Percentiles rank a stretch among this genome's conserved stretches.
Conservation (phyloP, 2,329 filamentous ascomycete species). For the Beauveria sp. region DNA sequence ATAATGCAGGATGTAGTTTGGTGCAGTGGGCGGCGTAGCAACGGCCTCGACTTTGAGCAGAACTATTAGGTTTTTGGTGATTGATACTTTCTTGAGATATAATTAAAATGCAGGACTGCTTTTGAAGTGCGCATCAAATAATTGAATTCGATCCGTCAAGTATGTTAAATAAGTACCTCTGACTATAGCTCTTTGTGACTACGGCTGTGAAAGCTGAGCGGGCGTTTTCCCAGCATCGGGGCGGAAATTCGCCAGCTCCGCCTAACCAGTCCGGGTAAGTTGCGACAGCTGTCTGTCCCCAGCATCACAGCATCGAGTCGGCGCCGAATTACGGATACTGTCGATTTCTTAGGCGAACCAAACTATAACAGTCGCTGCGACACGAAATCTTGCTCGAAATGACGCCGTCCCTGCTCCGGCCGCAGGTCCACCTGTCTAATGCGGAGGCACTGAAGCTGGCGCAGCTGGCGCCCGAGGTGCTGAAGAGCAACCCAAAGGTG, state of each 20-base stretch:
- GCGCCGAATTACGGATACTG: not conserved
- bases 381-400: constrained; percentile 24
- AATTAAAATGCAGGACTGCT: too few species aligned
- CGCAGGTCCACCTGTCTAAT: constrained; percentile 49
- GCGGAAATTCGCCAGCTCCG: constrained; percentile 14
- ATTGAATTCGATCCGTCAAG: too few species aligned
- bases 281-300: constrained; percentile 3
- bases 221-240: not conserved
- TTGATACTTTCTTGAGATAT: too few species aligned
- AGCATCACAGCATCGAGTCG: not conserved
- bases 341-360: not conserved
- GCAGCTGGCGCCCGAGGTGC: constrained; percentile 52
- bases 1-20: not conserved
- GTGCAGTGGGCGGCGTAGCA: too few species aligned
- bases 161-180: not conserved
- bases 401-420: constrained; percentile 47
- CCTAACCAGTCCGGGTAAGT: not conserved
- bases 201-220: not conserved
- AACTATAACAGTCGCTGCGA: not conserved
- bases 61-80: not conserved
- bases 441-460: constrained; percentile 49
- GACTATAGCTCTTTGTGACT: not conserved
- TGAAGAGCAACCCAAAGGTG: constrained; percentile 45
- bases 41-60: not conserved
- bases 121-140: too few species aligned